phyloP scores from a whole-genome alignment of 768 basidiomycete species.

The Tylopilus sp. region DNA sequence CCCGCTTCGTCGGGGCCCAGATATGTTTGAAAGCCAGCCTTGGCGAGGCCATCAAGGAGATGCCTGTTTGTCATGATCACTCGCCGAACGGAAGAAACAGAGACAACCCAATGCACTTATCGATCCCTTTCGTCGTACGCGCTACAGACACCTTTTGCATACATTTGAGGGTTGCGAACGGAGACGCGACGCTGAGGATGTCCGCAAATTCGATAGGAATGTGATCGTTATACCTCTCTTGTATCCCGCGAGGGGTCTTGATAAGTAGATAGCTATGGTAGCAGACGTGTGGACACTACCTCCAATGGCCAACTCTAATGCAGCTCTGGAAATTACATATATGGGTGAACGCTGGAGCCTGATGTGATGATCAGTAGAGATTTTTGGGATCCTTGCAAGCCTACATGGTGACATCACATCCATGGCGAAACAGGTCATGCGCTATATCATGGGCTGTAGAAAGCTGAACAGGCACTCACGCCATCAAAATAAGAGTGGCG shows the following conservation, averaged over 20 bases:
- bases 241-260: neutral
- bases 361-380: slow-evolving; percentile 13
- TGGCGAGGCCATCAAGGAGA: slow-evolving; percentile 36
- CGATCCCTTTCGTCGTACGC: slow-evolving; percentile 15
- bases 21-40: slow-evolving; percentile 36
- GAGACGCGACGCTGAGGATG: slow-evolving; percentile 19
- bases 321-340: slow-evolving; percentile 21
- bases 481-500: neutral
- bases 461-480: neutral
- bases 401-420: slow-evolving; percentile 30
- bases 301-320: slow-evolving; percentile 3
- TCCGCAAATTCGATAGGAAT: slow-evolving; percentile 28
- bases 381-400: slow-evolving; percentile 11
- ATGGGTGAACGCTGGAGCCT: slow-evolving; percentile 31
- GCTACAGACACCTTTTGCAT: slow-evolving; percentile 6
- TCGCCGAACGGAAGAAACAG: neutral
- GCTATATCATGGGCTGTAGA: slow-evolving; percentile 37
- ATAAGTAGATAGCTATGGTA: neutral
- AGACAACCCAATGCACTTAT: slow-evolving; percentile 15
- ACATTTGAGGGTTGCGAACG: slow-evolving; percentile 16
- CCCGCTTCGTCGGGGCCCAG: slow-evolving; percentile 39
- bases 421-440: slow-evolving; percentile 29
- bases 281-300: slow-evolving; percentile 5
- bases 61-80: slow-evolving; percentile 24
- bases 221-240: slow-evolving; percentile 26